These are phyloP conservation scores for Fraxinus dipetala DNA, from an alignment of 305 asterid species.

Conservation along the genomic window DNA sequence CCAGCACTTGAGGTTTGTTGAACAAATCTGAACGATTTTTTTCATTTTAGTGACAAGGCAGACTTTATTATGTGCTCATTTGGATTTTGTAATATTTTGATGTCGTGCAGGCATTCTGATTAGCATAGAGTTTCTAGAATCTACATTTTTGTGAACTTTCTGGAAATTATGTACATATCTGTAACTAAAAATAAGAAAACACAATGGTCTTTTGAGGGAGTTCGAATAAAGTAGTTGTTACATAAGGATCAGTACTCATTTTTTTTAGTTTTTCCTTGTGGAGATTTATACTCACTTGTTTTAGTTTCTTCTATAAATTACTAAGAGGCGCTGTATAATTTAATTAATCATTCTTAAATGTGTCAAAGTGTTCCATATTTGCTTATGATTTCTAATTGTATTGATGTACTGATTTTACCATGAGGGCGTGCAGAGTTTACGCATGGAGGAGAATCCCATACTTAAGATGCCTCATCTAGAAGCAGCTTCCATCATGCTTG, in stretches of 20 bases:
- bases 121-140: background rate
- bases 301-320: background rate
- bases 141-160: background rate
- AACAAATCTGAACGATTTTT: constrained; percentile 17
- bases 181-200: background rate
- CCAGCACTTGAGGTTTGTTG: constrained; percentile 94
- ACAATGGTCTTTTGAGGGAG: background rate
- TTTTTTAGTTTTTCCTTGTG: background rate
- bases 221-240: background rate
- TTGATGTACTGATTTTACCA: constrained; percentile 20
- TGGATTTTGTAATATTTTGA: background rate
- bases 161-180: background rate
- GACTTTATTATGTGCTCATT: background rate
- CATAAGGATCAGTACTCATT: background rate
- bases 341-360: background rate
- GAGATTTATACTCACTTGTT: background rate
- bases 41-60: background rate
- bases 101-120: background rate
- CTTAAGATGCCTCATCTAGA: constrained; percentile 88
- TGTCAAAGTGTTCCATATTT: background rate
- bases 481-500: constrained; percentile 95
- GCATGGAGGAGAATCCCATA: constrained; percentile 97
- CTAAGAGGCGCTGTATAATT: background rate
- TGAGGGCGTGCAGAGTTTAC: constrained; percentile 78
- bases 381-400: constrained; percentile 20